Base-by-base conservation (phyloP, 305 asterid species). In the Fraxinus paxiana region DNA sequence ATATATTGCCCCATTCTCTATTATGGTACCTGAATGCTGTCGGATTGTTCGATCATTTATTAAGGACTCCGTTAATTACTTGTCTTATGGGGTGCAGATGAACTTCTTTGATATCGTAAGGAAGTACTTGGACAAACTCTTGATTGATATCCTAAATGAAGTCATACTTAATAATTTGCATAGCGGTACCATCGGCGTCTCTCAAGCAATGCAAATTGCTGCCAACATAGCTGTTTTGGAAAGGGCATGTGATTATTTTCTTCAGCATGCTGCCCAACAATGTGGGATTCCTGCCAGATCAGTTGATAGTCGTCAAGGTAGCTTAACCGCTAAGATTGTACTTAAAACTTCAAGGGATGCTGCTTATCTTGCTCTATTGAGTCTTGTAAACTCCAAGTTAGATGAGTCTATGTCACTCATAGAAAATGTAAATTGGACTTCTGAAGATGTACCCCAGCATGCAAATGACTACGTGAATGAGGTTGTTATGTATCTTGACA, bases 11-110 rank as follows among this genome's bases (percentile, higher is more conserved):
- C 97, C 98, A 2, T 95, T 94, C 86, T 95, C 98, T 61, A 87
- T 91, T 41, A 91, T 92, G 97, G 97, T 95, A 37, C 97, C 99
- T 7, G 98, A 95, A 37, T 91, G 97, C 80, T 95, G 99, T 77
- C 93, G 96, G 28, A 86, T 90, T 8, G 95, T 94, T 61, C 94
- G 97, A 76, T 83, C 97, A 7, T 95, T 95, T 79, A 84, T 95
- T 61, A 94, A 94, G 86, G 97, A 94, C 83, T 95, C 99, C 0
- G 92, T 95, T 61, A 91, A 90, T 72, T 95, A 89, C 90, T 82
- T 95, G 82, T 92, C 98, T 65, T 89, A 92, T 30, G 99, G 99
- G 71, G 92, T 90, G 80, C 90, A 87, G 80, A 83, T 85, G 90
- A 88, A 85, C 77, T 88, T 87, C 77, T 88, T 87, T 74, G 90